Conservation (phyloP, 2,329 filamentous ascomycete genomes). For the Fusarium sp. region DNA sequence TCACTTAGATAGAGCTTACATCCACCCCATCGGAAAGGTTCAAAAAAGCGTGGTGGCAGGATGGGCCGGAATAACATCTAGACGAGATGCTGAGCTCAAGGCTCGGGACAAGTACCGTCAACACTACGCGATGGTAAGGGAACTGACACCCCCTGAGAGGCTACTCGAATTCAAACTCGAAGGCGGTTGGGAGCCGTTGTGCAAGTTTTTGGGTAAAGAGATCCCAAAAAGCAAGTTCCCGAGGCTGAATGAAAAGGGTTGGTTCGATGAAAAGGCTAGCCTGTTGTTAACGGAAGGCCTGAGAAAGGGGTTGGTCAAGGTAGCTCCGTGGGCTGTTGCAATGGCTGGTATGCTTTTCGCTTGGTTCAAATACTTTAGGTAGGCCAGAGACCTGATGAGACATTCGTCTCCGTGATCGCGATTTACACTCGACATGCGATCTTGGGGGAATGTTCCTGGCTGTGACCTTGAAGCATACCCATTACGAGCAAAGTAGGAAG, state of each 20-base stretch:
- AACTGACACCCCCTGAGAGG: background rate
- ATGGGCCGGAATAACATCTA: constrained; percentile 10
- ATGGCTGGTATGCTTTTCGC: background rate
- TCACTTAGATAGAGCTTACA: background rate
- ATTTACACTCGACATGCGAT: background rate
- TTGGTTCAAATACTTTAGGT: background rate
- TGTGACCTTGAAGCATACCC: background rate
- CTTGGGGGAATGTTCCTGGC: background rate
- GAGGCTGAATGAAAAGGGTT: constrained; percentile 44
- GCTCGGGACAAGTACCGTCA: constrained; percentile 9
- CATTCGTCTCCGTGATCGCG: background rate
- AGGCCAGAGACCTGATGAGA: background rate
- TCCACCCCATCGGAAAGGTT: constrained; percentile 1
- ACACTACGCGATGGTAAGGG: constrained; percentile 4
- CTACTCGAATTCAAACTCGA: constrained; percentile 48
- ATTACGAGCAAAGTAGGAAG: background rate
- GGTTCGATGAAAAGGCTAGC: constrained; percentile 12
- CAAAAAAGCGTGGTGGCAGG: constrained; percentile 6
- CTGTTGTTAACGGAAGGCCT: background rate
- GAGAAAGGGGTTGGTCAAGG: background rate
- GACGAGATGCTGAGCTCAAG: background rate
- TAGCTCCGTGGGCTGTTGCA: background rate
- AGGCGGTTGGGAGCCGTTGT: constrained; percentile 53
- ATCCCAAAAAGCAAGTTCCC: constrained; percentile 44
- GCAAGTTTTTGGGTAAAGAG: constrained; percentile 49